Conservation (phyloP, 768 basidiomycete genomes). For the Lentinula lateritia region DNA sequence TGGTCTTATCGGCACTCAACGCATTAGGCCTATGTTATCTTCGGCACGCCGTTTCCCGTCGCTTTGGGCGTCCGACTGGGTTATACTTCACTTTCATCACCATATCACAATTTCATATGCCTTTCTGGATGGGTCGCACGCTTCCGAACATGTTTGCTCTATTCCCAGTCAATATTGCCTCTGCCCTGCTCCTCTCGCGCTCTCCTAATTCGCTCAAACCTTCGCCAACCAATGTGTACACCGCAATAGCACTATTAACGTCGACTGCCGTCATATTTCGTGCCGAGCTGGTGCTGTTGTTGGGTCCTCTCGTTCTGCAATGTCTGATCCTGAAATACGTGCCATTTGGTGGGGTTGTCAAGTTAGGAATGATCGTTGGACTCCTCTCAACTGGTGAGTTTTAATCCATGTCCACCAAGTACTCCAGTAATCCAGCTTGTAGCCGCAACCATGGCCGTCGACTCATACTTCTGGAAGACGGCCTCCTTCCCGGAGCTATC, state of each 20-base stretch:
- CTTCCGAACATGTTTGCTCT: constrained; percentile 93
- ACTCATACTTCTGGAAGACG: constrained; percentile 82
- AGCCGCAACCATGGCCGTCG: constrained; percentile 63
- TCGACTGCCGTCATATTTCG: constrained; percentile 71
- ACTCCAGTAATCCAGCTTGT: not conserved
- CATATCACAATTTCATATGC: constrained; percentile 83
- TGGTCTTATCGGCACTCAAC: constrained; percentile 64
- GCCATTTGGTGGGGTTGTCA: constrained; percentile 37
- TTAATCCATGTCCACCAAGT: not conserved
- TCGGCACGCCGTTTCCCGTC: constrained; percentile 50
- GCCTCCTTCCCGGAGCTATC: constrained; percentile 83
- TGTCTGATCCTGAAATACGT: constrained; percentile 36
- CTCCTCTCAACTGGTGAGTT: constrained; percentile 46
- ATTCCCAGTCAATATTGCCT: constrained; percentile 57
- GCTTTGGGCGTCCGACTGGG: constrained; percentile 58
- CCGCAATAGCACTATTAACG: constrained; percentile 56
- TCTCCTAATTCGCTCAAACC: constrained; percentile 34
- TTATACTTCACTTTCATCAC: constrained; percentile 64
- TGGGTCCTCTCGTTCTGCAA: constrained; percentile 58
- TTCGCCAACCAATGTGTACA: constrained; percentile 24
- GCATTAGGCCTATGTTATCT: constrained; percentile 58
- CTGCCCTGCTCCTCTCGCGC: constrained; percentile 41
- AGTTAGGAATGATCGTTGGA: constrained; percentile 44
- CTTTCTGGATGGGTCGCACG: constrained; percentile 91
- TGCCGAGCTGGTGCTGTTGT: constrained; percentile 68